These are phyloP conservation scores for Oenanthe sinensis DNA, from an alignment of 129 eudicot genomes.

Conservation along the genomic window DNA sequence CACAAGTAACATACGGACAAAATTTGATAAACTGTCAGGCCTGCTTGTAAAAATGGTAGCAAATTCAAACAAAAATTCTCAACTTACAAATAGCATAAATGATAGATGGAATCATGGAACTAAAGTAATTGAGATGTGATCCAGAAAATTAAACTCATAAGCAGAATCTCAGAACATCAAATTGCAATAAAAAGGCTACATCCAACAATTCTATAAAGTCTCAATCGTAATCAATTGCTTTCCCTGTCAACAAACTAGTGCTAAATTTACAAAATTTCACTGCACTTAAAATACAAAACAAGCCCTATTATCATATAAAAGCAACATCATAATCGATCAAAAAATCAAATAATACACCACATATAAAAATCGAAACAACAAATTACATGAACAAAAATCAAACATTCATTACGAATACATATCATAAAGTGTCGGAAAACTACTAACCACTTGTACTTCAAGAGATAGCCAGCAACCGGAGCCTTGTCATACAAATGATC, in stretches of 20 bases:
- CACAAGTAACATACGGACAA: background rate
- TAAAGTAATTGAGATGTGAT: background rate
- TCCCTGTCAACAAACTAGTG: background rate
- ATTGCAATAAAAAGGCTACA: background rate
- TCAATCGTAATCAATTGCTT: no score
- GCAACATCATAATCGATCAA: background rate
- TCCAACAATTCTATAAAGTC: background rate
- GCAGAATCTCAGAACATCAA: background rate
- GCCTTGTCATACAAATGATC: constrained; percentile 46
- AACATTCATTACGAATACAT: background rate
- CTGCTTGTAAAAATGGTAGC: background rate
- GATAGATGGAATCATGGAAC: background rate
- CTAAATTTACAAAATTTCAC: background rate
- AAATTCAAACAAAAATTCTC: background rate
- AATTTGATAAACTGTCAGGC: background rate
- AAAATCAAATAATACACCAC: background rate
- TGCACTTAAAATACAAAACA: background rate
- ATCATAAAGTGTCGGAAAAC: background rate
- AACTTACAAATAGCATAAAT: background rate
- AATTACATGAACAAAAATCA: background rate
- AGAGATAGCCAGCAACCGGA: constrained; percentile 50
- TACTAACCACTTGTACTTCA: constrained; percentile 71
- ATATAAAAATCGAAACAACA: background rate
- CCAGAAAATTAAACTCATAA: background rate
- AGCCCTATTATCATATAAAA: background rate